These are phyloP conservation scores for Massariosphaeria phaeospora DNA, from an alignment of 495 filamentous ascomycete species.

Conservation along the genomic window DNA sequence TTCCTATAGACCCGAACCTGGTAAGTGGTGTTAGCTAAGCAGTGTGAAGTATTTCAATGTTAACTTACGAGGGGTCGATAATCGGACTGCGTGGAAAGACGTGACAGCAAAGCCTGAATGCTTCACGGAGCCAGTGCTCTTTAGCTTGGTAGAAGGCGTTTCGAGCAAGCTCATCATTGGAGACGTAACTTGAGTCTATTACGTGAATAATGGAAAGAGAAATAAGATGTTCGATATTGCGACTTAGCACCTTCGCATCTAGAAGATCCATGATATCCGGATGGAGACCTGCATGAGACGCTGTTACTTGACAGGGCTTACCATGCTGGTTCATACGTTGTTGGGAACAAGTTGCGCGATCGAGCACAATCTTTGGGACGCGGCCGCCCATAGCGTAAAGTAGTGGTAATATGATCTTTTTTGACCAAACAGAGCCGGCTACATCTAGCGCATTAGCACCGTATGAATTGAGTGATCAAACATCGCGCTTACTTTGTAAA, in stretches of 20 bases:
- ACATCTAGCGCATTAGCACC: neutral
- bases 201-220: conserved; percentile 5
- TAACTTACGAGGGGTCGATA: conserved; percentile 8
- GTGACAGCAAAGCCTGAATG: conserved; percentile 7
- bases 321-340: conserved; percentile 6
- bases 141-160: conserved; percentile 3
- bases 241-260: conserved; percentile 1
- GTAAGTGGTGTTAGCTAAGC: conserved; percentile 4
- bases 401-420: conserved; percentile 3
- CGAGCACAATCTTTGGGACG: conserved; percentile 1
- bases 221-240: conserved; percentile 11
- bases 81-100: conserved; percentile 8
- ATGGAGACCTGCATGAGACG: conserved; percentile 5
- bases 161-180: neutral
- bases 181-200: conserved; percentile 6
- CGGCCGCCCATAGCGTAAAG: conserved; percentile 6
- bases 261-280: conserved; percentile 5
- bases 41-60: conserved; percentile 4
- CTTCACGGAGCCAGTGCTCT: conserved; percentile 2
- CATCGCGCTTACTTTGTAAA: too few relatives aligned
- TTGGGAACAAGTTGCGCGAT: conserved; percentile 3
- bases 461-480: conserved; percentile 3
- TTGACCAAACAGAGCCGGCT: conserved; percentile 3
- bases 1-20: conserved; percentile 11
- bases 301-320: conserved; percentile 7